Evolutionary conservation across 1,284 basidiomycete genomes (phyloP), one percentile per base, ranked within the genome.

Genomic region (Vanrija sp.): DNA sequence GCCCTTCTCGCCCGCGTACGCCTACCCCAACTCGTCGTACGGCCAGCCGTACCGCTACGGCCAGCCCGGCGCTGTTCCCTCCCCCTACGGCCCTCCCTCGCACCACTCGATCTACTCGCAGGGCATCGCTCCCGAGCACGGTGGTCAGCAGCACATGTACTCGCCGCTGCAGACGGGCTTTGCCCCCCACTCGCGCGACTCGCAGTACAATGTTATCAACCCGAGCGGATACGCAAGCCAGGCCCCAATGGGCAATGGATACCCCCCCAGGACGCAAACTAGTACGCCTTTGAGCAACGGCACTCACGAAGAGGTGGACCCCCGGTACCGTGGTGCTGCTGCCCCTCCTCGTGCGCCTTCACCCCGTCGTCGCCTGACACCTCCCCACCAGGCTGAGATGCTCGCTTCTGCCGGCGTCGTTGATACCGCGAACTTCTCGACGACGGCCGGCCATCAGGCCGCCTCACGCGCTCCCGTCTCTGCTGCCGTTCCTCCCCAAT

Each of bases 191-290:
- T 68, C 69, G n/a, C 60, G 73, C 4, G 71, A 75, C 58, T 63
- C 63, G 8, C 67, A 67, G 15, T 73, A 72, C 56, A 49, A 46
- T 45, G 64, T 67, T 26, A 62, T 69, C 26, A 66, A 65, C 14
- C 65, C 66, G 0, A 63, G 66, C 15, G 64, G 64, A 15, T 65
- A 68, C 44, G 65, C 62, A 6, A 52, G 60, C 43, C 69, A 66
- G 47, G 63, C 65, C 29, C 61, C 62, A 28, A 69, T 69, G 62
- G 43, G 56, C 56, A 68, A 67, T 55, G 68, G 66, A 14, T 70
- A 70, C 53, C 72, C 72, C 6, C 66, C 68, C 21, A 60, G 72
- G 28, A 67, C 69, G n/a, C 67, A 72, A 49, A 67, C 64, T n/a
- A 68, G 66, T 21, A 71, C 71, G 5, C 72, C 70, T 10, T 64